A percentile compares a stretch with the other conserved stretches of the same genome.
phyloP scores from a whole-genome alignment of 1,284 basidiomycete genomes.

The Marasmius tenuissimus region DNA sequence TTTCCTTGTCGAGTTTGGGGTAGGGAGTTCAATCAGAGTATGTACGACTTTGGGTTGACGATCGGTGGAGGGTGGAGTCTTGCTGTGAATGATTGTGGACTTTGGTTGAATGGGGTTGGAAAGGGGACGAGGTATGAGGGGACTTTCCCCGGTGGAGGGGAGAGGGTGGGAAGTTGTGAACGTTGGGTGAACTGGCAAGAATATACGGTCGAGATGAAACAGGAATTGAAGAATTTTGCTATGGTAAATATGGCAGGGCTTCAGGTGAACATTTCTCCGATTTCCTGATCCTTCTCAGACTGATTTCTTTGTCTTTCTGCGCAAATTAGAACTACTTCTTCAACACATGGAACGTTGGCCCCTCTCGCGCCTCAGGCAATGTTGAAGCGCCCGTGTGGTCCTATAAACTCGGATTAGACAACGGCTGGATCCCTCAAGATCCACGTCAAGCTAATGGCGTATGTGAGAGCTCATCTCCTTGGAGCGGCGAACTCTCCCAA shows the following conservation, averaged over 20 bases:
- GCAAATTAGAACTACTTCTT: conserved; percentile 81
- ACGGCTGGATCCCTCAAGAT: conserved; percentile 87
- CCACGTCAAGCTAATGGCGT: conserved; percentile 71
- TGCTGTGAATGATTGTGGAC: conserved; percentile 82
- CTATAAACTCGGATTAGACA: conserved; percentile 79
- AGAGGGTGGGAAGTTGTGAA: conserved; percentile 54
- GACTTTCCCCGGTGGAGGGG: background rate
- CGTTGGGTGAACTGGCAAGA: conserved; percentile 71
- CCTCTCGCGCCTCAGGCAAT: conserved; percentile 59
- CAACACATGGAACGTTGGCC: conserved; percentile 94
- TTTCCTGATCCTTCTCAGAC: background rate
- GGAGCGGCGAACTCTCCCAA: conserved; percentile 73
- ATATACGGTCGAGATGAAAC: conserved; percentile 63
- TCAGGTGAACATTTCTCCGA: conserved; percentile 45
- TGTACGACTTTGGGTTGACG: conserved; percentile 69
- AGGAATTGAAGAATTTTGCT: conserved; percentile 64
- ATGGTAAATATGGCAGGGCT: conserved; percentile 85
- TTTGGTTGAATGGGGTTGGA: conserved; percentile 80
- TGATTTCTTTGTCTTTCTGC: background rate
- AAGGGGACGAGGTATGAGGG: conserved; percentile 79
- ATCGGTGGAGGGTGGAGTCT: conserved; percentile 82
- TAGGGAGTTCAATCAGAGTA: conserved; percentile 54
- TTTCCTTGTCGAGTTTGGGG: conserved; percentile 76
- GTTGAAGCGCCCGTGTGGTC: conserved; percentile 88
- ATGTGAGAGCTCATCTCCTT: conserved; percentile 63